Evolutionary conservation across 768 basidiomycete genomes (phyloP).

Genomic region (Terana coerulea): DNA sequence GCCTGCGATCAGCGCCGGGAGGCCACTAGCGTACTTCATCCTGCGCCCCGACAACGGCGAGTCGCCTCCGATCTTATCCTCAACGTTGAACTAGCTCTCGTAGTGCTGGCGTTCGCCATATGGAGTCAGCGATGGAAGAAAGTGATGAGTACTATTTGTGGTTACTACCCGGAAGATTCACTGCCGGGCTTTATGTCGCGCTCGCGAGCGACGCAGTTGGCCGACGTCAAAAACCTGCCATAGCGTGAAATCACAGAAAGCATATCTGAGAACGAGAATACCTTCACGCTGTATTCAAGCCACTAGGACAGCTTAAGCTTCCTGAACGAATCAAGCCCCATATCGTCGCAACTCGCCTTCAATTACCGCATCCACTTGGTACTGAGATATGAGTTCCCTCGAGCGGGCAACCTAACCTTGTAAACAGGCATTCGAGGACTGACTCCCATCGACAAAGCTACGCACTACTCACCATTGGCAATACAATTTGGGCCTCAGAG

Average conservation of each 20-base stretch:
- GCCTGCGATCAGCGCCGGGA: slow-evolving; percentile 83
- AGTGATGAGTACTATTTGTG: no score
- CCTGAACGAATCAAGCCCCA: neutral
- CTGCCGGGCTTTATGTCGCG: slow-evolving; percentile 72
- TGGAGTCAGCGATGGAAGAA: no score
- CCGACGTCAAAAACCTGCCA: slow-evolving; percentile 95
- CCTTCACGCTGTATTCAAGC: slow-evolving; percentile 97
- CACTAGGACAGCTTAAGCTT: slow-evolving; percentile 55
- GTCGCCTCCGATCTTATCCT: slow-evolving; percentile 96
- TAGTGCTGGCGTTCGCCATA: slow-evolving; percentile 74
- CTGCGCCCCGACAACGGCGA: slow-evolving; percentile 84
- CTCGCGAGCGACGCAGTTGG: slow-evolving; percentile 84
- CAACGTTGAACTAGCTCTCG: slow-evolving; percentile 94
- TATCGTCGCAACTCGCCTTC: slow-evolving; percentile 45
- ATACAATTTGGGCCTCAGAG: slow-evolving; percentile 96
- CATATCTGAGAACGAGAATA: slow-evolving; percentile 21
- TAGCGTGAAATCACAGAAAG: neutral
- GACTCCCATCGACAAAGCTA: neutral
- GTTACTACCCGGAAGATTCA: no score
- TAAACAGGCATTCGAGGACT: neutral
- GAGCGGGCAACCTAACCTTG: slow-evolving; percentile 94
- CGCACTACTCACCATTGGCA: slow-evolving; percentile 81
- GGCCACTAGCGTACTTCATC: slow-evolving; percentile 77
- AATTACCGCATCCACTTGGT: slow-evolving; percentile 97
- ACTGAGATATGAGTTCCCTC: slow-evolving; percentile 98